These are phyloP conservation scores for Mitragyna speciosa DNA, from an alignment of 257 asterid species.

Conservation along the genomic window DNA sequence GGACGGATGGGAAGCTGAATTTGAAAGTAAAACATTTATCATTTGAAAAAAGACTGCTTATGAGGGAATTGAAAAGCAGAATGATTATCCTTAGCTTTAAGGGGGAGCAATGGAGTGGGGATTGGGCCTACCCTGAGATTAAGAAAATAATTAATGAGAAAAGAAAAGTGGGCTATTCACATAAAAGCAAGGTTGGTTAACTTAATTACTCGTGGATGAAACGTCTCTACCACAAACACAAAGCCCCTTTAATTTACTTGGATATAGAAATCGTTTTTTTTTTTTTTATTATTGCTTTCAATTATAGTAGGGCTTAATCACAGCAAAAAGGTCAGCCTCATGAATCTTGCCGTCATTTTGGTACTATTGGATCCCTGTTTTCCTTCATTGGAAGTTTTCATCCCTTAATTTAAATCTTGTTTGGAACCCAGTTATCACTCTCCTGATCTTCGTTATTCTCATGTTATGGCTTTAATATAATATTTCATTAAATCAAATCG, in stretches of 20 bases:
- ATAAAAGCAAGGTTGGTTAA: constrained; percentile 27
- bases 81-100: constrained; percentile 74
- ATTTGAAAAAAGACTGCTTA: constrained; percentile 45
- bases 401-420: background rate
- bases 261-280: background rate
- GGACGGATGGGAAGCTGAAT: constrained; percentile 60
- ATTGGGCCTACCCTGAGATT: constrained; percentile 41
- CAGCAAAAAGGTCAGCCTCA: constrained; percentile 19
- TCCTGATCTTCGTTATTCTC: background rate
- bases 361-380: constrained; percentile 18
- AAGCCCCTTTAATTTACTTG: background rate
- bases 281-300: constrained; percentile 1
- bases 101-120: constrained; percentile 54
- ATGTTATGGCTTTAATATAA: background rate
- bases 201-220: constrained; percentile 34
- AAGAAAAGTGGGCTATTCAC: constrained; percentile 26
- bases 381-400: constrained; percentile 23
- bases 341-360: constrained; percentile 6
- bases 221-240: constrained; percentile 36
- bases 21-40: constrained; percentile 70
- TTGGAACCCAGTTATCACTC: constrained; percentile 4
- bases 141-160: constrained; percentile 34
- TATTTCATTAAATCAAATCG: background rate
- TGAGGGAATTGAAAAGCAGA: constrained; percentile 26
- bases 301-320: background rate